Percentiles rank a stretch among this genome's conserved stretches.
Evolutionary conservation across 345 rosid species (phyloP).

Genomic region (Gossypium turneri): DNA sequence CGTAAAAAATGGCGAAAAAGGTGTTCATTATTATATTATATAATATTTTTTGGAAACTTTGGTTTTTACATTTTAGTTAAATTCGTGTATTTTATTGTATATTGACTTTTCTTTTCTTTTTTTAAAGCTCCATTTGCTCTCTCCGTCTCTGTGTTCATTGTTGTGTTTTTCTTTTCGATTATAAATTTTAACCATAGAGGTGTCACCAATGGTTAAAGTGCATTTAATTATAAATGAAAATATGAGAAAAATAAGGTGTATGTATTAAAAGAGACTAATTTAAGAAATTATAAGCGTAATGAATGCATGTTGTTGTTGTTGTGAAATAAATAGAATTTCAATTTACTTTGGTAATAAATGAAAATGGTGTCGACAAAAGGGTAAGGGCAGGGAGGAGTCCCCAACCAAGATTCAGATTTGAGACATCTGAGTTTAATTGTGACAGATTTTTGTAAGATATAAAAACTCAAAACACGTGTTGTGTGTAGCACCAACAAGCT

Average conservation of each 20-base stretch:
- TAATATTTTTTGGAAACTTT: neutral
- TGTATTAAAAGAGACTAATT: too few species aligned
- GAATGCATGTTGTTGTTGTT: too few species aligned
- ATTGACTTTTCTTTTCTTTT: constrained; percentile 6
- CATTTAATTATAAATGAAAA: too few species aligned
- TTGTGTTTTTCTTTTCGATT: too few species aligned
- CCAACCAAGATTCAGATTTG: neutral
- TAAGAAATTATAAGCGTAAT: too few species aligned
- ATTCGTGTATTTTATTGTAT: constrained; percentile 36
- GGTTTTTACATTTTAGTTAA: constrained; percentile 14
- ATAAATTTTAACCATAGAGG: too few species aligned
- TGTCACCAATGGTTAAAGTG: too few species aligned
- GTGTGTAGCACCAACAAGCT: constrained; percentile 3
- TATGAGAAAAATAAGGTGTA: too few species aligned
- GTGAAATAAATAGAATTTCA: too few species aligned
- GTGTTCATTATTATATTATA: neutral
- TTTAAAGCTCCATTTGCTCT: neutral
- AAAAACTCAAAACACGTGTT: neutral
- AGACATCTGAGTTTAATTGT: neutral
- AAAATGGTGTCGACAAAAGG: constrained; percentile 6
- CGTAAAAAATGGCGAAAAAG: constrained; percentile 10
- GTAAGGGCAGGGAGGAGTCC: neutral
- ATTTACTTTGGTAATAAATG: neutral
- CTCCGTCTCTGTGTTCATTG: neutral
- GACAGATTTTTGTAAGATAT: neutral